Conservation (phyloP, 805 yeast genomes). For the Yamadazyma laniorum region DNA sequence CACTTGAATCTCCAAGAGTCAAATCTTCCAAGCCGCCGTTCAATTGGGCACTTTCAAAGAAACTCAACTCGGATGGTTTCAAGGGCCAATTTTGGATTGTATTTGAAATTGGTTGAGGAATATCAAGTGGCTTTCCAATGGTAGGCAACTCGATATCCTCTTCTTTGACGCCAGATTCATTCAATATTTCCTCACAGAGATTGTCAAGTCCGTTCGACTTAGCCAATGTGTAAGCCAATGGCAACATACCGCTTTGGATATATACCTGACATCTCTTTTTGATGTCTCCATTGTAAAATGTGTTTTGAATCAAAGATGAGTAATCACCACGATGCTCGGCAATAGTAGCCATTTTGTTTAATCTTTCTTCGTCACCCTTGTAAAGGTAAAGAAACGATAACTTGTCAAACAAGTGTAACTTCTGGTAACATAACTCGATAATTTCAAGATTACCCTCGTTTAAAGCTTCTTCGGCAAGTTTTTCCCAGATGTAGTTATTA, state of each 20-base stretch:
- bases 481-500: constrained; percentile 70
- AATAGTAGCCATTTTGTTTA: constrained; percentile 81
- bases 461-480: constrained; percentile 80
- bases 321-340: constrained; percentile 85
- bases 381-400: constrained; percentile 83
- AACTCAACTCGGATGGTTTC: constrained; percentile 66
- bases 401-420: constrained; percentile 81
- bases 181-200: constrained; percentile 68
- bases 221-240: constrained; percentile 92
- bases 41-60: constrained; percentile 74
- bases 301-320: constrained; percentile 77
- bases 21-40: constrained; percentile 71
- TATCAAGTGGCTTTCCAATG: constrained; percentile 37
- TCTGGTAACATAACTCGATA: constrained; percentile 87
- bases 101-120: constrained; percentile 48
- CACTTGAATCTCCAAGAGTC: constrained; percentile 40
- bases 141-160: constrained; percentile 66
- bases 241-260: constrained; percentile 73
- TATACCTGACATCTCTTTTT: constrained; percentile 73
- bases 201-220: constrained; percentile 79
- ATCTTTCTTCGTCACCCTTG: constrained; percentile 75
- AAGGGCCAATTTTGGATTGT: constrained; percentile 77
- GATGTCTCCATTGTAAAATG: constrained; percentile 71
- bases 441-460: constrained; percentile 83
- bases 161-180: constrained; percentile 63